Percentiles rank a stretch among this genome's conserved stretches.
Conservation (phyloP, 257 asterid species). For the Solanum pinnatisectum region DNA sequence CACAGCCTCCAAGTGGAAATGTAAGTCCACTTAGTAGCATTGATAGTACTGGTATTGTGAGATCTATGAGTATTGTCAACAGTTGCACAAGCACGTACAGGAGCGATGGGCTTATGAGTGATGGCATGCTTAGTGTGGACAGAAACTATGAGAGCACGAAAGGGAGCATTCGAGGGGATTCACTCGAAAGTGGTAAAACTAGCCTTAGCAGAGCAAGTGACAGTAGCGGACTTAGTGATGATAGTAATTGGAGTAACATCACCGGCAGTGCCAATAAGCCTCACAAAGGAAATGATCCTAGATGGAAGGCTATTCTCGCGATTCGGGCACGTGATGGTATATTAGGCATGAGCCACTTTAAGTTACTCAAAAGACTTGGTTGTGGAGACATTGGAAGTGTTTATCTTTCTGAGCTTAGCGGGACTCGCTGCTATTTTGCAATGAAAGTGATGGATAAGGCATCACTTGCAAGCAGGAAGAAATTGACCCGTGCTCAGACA, state of each 20-base stretch:
- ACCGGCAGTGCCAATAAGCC: slow-evolving; percentile 48
- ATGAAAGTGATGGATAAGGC: slow-evolving; percentile 57
- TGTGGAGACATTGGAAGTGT: slow-evolving; percentile 52
- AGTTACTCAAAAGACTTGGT: slow-evolving; percentile 39
- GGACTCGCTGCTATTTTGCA: slow-evolving; percentile 37
- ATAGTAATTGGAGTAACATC: slow-evolving; percentile 42
- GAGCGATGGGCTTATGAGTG: slow-evolving; percentile 42
- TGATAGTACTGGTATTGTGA: slow-evolving; percentile 26
- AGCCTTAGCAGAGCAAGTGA: slow-evolving; percentile 42
- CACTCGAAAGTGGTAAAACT: slow-evolving; percentile 41
- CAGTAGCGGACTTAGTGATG: slow-evolving; percentile 48
- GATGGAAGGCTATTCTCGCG: slow-evolving; percentile 47
- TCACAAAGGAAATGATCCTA: slow-evolving; percentile 53
- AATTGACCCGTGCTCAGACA: slow-evolving; percentile 39
- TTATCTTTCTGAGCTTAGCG: slow-evolving; percentile 41
- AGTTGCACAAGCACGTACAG: slow-evolving; percentile 33
- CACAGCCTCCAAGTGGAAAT: slow-evolving; percentile 45
- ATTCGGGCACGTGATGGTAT: slow-evolving; percentile 33
- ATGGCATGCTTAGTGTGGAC: slow-evolving; percentile 44
- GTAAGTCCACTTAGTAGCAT: slow-evolving; percentile 51
- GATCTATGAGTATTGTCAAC: slow-evolving; percentile 34
- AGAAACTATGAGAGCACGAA: slow-evolving; percentile 28
- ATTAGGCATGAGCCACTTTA: slow-evolving; percentile 45
- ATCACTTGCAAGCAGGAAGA: slow-evolving; percentile 42
- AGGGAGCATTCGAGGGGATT: slow-evolving; percentile 32